Evolutionary conservation across 108 stramenopile species (phyloP), one percentile per base, ranked within the genome.

Genomic region (Cyclostephanos invisitatus): DNA sequence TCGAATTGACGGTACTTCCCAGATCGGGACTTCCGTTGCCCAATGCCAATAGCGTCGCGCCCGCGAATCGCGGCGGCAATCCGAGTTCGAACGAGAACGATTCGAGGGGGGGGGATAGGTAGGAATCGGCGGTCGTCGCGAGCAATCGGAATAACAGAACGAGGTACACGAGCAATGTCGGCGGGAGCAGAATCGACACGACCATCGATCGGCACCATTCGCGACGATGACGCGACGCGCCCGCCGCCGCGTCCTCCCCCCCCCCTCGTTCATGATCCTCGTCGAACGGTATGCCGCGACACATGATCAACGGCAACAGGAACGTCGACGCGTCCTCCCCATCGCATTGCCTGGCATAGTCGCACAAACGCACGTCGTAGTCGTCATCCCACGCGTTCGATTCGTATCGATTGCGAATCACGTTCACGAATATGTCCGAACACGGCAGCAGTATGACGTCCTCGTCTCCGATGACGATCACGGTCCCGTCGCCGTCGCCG

Each of bases 21-120:
- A 91, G 79, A 68, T 94, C 92, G 7, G 92, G 89, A 46, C 89
- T 88, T 12, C 92, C 92, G 75, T 94, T 94, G 20, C 92, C 92
- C 37, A 94, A 59, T 14, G 92, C 90, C 9, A 94, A 74, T 15
- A 91, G 70, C 7, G 92, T 92, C 51, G 91, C 92, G 9, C 92
- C 92, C n/a, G 91, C 90, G 57, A 94, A 84, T 5, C 90, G 68
- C 1, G 87, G 86, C 3, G 90, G 77, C 51, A 94, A 63, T 24
- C 88, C 73, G 49, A 89, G 24, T 54, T 85, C 60, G 29, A 48
- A 63, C 17, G 70, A 83, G 57, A 94, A 86, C 53, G 62, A 64
- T 60, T 86, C 89, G 47, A 94, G 75, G 10, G 86, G 77, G 9
- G 93, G 93, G 24, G 78, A 81, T 61, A 94, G 92, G 83, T 87